A percentile compares a stretch with the other conserved stretches of the same genome.
Conservation (phyloP, 106 monocot species). For the Dendrobium nobile region DNA sequence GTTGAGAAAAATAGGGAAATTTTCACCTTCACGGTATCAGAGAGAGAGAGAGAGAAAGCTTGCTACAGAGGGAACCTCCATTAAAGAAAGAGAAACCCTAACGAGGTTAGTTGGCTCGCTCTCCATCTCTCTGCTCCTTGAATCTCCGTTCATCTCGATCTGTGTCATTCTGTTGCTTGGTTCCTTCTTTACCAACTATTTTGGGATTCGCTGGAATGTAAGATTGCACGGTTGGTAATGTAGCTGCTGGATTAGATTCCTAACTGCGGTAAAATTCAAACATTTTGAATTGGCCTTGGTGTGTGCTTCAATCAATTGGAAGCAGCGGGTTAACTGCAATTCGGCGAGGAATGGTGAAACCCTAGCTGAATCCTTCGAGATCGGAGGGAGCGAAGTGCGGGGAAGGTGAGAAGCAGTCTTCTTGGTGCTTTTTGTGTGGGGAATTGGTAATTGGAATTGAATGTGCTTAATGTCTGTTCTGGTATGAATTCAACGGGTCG, state of each 20-base stretch:
- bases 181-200: not conserved
- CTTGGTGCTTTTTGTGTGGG: not conserved
- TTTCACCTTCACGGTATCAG: not conserved
- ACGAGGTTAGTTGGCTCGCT: constrained; percentile 13
- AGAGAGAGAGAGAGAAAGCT: not conserved
- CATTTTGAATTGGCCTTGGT: not conserved
- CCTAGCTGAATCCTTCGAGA: constrained; percentile 12
- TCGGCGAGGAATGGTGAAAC: not conserved
- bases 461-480: not conserved
- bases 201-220: not conserved
- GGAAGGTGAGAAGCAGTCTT: constrained; percentile 8
- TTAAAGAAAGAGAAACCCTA: constrained; percentile 13
- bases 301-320: not conserved
- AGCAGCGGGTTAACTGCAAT: constrained; percentile 3
- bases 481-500: not conserved
- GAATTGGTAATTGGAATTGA: not conserved
- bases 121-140: not conserved
- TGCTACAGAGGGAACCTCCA: not conserved
- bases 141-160: not conserved
- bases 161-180: not conserved
- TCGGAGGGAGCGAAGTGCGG: constrained; percentile 5
- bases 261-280: not conserved
- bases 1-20: not conserved
- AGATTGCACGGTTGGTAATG: constrained; percentile 5
- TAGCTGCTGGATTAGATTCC: not conserved